Base-by-base conservation (phyloP, 148 eudicot species). In the Rhododendron griersonianum region DNA sequence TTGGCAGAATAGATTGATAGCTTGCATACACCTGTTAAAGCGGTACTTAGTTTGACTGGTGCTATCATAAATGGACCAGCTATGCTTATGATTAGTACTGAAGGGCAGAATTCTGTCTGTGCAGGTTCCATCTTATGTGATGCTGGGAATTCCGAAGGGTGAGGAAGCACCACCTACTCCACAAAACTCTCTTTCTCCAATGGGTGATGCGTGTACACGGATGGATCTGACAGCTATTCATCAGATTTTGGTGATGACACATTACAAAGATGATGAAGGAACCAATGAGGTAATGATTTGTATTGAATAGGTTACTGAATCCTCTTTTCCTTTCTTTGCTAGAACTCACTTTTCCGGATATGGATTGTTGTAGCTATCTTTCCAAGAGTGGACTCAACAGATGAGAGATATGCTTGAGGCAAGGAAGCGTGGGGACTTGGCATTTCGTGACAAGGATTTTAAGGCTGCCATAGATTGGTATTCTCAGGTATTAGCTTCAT, bases 351-450 rank as follows among this genome's bases (percentile, higher is more conserved):
- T 45, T 25, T 89, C 74, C 57, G 74, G 59, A 45, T 57, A 2
- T 81, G 50, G 47, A 51, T 80, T 84, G 59, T 7, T 80, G 25
- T 88, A 96, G 98, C 86, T 96, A 74, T 96, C 98, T 84, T 96
- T 96, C 82, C 98, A 96, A 93, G 98, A 96, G 89, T 96, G 98
- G 98, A 96, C 98, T 35, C 98, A 96, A 61, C 98, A 96, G 87
- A 96, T 96, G 98, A 93, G 94, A 91, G 98, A 96, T 82, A 90
- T 95, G 90, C 87, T 96, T 78, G 98, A 96, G 83, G 95, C 98
- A 25, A 91, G 98, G 92, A 96, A 95, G 87, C 96, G 95, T 47
- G 98, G 98, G 8, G 98, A 96, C 90, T 84, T 93, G 91, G 94
- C 98, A 84, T 96, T 96, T 81, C 96, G 98, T 73, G 98, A 96